Evolutionary conservation across 306 rosid genomes (phyloP), one percentile per base, ranked within the genome.

Genomic region (Fagus sylvatica): DNA sequence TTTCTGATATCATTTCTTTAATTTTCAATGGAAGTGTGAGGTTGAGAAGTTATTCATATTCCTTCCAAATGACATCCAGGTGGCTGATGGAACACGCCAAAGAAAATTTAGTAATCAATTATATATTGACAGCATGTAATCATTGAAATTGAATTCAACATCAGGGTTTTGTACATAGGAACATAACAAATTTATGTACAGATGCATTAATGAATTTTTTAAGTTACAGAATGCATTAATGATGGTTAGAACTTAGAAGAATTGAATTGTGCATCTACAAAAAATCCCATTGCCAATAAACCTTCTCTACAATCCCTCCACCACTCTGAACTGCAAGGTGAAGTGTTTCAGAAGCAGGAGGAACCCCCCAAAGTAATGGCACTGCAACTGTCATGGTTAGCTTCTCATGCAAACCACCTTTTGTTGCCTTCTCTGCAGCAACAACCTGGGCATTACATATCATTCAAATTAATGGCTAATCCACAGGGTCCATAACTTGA

Each of bases 251-350:
- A 79, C 88, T 87, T 84, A 88, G 89, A 82, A 79, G 69, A 75
- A 66, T 72, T 64, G n/a, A 7, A 74, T 33, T 48, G 36, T 74
- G 65, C 69, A 79, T 85, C 75, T 89, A 95, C 91, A 92, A 85
- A 82, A 94, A 95, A 77, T 95, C 88, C 93, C 97, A 95, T 80
- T 95, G 98, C 98, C 97, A 92, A 72, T 88, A 95, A 32, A 92
- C 92, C 85, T 91, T 95, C 73, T 95, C 98, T 80, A 95, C 98
- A 78, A 95, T 92, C 53, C 98, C 98, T 77, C 98, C 98, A 5
- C 98, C 98, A 76, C 98, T 92, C 88, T 88, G 91, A 85, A 95
- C 98, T 13, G 98, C 98, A 3, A 92, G 94, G 83, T 89, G 98
- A 73, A 95, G 98, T 4, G 90, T 95, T 84, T 95, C 98, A 53